Percentiles rank a stretch among this genome's conserved stretches.
Evolutionary conservation across 2,329 filamentous ascomycete genomes (phyloP).

Genomic region (Fusarium luffae): DNA sequence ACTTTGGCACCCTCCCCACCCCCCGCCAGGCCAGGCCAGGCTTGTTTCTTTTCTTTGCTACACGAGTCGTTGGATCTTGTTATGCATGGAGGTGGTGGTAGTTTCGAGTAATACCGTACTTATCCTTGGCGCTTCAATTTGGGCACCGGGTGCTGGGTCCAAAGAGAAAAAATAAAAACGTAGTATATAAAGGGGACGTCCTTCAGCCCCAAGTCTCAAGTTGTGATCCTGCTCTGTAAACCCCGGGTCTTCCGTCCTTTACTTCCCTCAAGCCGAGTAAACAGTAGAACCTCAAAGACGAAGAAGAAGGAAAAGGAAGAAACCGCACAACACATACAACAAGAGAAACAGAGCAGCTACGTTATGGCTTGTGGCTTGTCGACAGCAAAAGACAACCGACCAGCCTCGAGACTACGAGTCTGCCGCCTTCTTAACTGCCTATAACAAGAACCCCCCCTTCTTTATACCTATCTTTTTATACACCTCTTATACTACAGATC

Average conservation of each 20-base stretch:
- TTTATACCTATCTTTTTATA: not conserved
- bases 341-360: slow-evolving; percentile 27
- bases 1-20: slow-evolving; percentile 37
- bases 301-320: slow-evolving; percentile 16
- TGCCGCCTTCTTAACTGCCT: slow-evolving; percentile 45
- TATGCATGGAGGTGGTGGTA: slow-evolving; percentile 26
- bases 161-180: slow-evolving; percentile 1
- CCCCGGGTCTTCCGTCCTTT: slow-evolving; percentile 6
- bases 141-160: slow-evolving; percentile 14
- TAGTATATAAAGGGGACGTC: slow-evolving; percentile 37
- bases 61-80: slow-evolving; percentile 23
- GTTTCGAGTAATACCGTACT: slow-evolving; percentile 15
- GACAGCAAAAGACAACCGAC: slow-evolving; percentile 41
- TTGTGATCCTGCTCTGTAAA: slow-evolving; percentile 23
- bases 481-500: not conserved
- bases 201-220: slow-evolving; percentile 18
- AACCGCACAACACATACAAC: slow-evolving; percentile 13
- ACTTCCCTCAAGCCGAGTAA: not conserved
- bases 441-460: slow-evolving; percentile 33
- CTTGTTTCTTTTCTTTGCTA: slow-evolving; percentile 10
- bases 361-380: slow-evolving; percentile 46
- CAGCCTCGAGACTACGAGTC: slow-evolving; percentile 44
- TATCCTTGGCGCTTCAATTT: slow-evolving; percentile 29
- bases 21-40: not conserved
- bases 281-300: slow-evolving; percentile 4